A percentile compares a stretch with the other conserved stretches of the same genome.
phyloP scores from a whole-genome alignment of 371 early-diverging fungal genomes.

The Mortierella sp. region DNA sequence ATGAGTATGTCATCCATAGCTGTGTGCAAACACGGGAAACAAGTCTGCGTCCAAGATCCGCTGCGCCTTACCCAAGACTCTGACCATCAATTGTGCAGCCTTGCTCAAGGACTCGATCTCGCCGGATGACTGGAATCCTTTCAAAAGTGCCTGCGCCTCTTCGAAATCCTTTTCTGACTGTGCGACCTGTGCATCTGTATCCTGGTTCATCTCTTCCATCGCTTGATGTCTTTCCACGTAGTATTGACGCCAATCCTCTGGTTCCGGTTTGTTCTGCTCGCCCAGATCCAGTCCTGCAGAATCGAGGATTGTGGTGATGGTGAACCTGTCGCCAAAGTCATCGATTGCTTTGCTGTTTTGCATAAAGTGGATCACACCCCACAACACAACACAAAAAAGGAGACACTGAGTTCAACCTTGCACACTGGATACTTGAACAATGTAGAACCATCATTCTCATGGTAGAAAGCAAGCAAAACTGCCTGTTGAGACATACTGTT shows the following conservation, averaged over 20 bases:
- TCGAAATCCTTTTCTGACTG: slow-evolving; percentile 60
- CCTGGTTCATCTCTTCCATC: slow-evolving; percentile 38
- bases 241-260: slow-evolving; percentile 58
- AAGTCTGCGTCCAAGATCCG: background rate
- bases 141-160: slow-evolving; percentile 57
- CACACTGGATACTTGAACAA: background rate
- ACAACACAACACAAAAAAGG: background rate
- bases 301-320: slow-evolving; percentile 58
- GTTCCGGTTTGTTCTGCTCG: slow-evolving; percentile 57
- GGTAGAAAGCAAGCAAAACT: background rate
- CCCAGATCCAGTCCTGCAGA: slow-evolving; percentile 62
- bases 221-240: slow-evolving; percentile 55
- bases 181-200: slow-evolving; percentile 53
- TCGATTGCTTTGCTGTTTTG: slow-evolving; percentile 57
- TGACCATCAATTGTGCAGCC: slow-evolving; percentile 64
- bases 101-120: slow-evolving; percentile 57
- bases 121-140: slow-evolving; percentile 57
- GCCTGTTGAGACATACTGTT: slow-evolving; percentile 31
- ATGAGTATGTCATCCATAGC: background rate
- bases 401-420: no score
- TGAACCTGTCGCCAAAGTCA: slow-evolving; percentile 69
- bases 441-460: background rate
- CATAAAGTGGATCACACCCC: background rate
- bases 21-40: background rate
- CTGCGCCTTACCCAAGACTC: slow-evolving; percentile 58